phyloP scores from a whole-genome alignment of 441 rosid species.

The Geranium incanum region DNA sequence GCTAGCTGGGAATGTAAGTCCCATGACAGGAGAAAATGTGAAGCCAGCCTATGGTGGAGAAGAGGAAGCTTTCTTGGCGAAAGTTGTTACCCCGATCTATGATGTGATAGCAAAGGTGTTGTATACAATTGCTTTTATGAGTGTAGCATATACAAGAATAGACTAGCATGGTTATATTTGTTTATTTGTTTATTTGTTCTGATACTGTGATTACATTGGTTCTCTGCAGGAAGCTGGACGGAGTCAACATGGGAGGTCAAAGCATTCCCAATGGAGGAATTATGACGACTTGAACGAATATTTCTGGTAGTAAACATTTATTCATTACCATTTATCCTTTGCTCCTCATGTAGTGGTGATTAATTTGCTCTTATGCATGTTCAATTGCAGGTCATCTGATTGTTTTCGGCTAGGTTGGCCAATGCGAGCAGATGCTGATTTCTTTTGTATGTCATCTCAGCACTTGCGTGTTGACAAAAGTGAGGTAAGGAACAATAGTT shows the following conservation, averaged over 20 bases:
- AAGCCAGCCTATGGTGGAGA: conserved; percentile 97
- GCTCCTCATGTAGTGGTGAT: neutral
- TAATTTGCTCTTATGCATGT: neutral
- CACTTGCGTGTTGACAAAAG: conserved; percentile 36
- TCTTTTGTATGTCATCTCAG: conserved; percentile 44
- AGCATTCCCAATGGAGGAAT: conserved; percentile 99
- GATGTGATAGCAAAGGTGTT: conserved; percentile 66
- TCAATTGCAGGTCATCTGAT: conserved; percentile 67
- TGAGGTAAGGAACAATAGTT: conserved; percentile 37
- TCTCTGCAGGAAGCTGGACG: conserved; percentile 72
- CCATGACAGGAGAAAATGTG: conserved; percentile 91
- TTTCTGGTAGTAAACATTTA: conserved; percentile 55
- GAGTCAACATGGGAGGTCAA: conserved; percentile 76
- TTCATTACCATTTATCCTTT: neutral
- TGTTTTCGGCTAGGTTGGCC: conserved; percentile 99
- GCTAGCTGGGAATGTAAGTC: conserved; percentile 96
- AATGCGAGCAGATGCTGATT: conserved; percentile 96
- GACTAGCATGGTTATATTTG: no score
- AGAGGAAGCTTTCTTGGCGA: conserved; percentile 85
- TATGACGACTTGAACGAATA: conserved; percentile 96
- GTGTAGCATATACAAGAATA: neutral
- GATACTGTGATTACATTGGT: conserved; percentile 11
- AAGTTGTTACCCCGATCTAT: conserved; percentile 92
- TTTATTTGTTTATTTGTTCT: neutral
- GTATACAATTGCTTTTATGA: neutral